Evolutionary conservation across 768 basidiomycete genomes (phyloP).

Genomic region (Sarcodon sp.): DNA sequence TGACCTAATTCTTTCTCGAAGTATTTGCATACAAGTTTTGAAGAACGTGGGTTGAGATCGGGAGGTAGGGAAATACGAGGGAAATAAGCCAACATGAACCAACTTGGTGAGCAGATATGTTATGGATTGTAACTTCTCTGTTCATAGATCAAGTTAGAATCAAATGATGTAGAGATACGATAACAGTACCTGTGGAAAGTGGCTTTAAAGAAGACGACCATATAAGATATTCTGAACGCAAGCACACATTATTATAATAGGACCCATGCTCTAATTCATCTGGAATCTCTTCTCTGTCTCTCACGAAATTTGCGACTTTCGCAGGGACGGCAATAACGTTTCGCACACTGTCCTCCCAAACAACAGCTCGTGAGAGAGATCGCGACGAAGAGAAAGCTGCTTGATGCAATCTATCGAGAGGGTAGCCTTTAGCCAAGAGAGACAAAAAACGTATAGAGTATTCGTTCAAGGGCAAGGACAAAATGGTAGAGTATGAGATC

Average conservation of each 20-base stretch:
- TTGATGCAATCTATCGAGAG: conserved; percentile 54
- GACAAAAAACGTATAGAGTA: conserved; percentile 41
- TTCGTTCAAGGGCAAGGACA: conserved; percentile 32
- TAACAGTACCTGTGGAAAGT: conserved; percentile 26
- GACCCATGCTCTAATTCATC: conserved; percentile 35
- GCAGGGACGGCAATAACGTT: conserved; percentile 52
- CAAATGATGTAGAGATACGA: neutral
- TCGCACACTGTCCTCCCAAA: conserved; percentile 73
- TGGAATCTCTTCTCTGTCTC: conserved; percentile 28
- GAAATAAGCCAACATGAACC: conserved; percentile 56
- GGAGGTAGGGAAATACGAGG: conserved; percentile 30
- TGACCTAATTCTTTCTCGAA: conserved; percentile 27
- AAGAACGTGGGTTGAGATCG: conserved; percentile 70
- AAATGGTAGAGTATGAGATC: conserved; percentile 52
- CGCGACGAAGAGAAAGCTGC: conserved; percentile 25
- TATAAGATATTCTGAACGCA: conserved; percentile 40
- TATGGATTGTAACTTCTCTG: conserved; percentile 29
- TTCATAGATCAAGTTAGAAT: neutral
- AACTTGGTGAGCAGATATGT: conserved; percentile 52
- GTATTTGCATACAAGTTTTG: conserved; percentile 29
- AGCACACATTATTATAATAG: conserved; percentile 42
- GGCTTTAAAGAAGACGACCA: conserved; percentile 23
- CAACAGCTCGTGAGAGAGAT: conserved; percentile 17
- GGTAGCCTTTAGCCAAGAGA: conserved; percentile 46
- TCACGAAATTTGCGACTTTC: conserved; percentile 67